Percentiles rank a stretch among this genome's conserved stretches.
Conservation (phyloP, 106 monocot species). For the Triglochin maritima region DNA sequence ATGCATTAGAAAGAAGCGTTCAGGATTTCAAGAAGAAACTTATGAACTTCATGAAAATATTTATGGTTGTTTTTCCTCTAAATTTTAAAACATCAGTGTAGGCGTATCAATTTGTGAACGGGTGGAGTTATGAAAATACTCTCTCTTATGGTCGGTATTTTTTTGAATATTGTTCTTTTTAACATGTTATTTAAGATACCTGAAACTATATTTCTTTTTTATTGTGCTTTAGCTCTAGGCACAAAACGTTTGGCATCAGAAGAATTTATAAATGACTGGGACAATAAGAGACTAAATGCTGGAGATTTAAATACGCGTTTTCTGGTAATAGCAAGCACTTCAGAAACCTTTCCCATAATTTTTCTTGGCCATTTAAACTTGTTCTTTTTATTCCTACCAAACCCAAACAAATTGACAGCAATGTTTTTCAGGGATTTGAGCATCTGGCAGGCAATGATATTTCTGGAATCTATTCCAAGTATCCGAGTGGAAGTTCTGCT, state of each 20-base stretch:
- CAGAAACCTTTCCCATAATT: background rate
- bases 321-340: slow-evolving; percentile 18
- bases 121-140: no score
- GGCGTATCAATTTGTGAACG: no score
- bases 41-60: no score
- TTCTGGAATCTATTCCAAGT: slow-evolving; percentile 29
- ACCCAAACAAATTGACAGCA: slow-evolving; percentile 18
- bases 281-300: slow-evolving; percentile 65
- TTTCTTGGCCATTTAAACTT: background rate
- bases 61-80: no score
- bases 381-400: background rate
- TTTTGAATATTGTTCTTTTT: no score
- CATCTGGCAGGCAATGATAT: slow-evolving; percentile 29
- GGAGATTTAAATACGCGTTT: slow-evolving; percentile 28
- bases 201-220: background rate
- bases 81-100: no score
- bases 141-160: no score
- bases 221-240: slow-evolving; percentile 35
- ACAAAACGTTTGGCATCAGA: slow-evolving; percentile 59
- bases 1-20: no score
- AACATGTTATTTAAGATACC: background rate
- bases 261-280: slow-evolving; percentile 48
- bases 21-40: no score
- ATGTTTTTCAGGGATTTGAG: slow-evolving; percentile 19
- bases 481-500: slow-evolving; percentile 18